phyloP scores from a whole-genome alignment of 257 asterid genomes.

The Osmanthus fragrans region DNA sequence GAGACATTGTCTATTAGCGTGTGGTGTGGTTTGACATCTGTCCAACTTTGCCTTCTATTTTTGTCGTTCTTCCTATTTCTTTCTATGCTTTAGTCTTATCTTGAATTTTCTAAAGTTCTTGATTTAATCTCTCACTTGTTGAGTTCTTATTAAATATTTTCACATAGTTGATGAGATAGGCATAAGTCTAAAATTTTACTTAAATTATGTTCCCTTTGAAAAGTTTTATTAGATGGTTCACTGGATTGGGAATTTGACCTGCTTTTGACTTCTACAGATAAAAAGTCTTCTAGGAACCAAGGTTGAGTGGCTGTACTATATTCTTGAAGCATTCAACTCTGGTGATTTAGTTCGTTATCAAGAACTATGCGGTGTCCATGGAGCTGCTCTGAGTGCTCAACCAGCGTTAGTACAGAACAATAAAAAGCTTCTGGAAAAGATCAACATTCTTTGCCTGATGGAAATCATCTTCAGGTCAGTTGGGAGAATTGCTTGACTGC shows the following conservation, averaged over 20 bases:
- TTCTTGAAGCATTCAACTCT: conserved; percentile 87
- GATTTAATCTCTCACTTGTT: neutral
- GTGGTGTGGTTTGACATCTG: neutral
- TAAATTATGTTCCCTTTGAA: neutral
- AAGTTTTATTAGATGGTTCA: neutral
- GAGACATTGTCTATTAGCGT: neutral
- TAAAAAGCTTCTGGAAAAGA: conserved; percentile 89
- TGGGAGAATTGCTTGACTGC: neutral
- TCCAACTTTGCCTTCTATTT: neutral
- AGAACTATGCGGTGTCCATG: conserved; percentile 78
- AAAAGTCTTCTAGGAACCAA: conserved; percentile 81
- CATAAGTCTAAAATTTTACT: neutral
- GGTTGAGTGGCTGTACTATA: conserved; percentile 91
- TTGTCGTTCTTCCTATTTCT: neutral
- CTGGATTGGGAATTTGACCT: conserved; percentile 2
- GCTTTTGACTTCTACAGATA: conserved; percentile 46
- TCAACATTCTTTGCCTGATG: conserved; percentile 96
- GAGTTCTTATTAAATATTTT: neutral
- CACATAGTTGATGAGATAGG: neutral
- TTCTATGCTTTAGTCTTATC: neutral
- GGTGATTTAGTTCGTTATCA: conserved; percentile 88
- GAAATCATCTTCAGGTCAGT: conserved; percentile 88
- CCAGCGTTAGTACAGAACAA: conserved; percentile 91
- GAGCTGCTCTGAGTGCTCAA: conserved; percentile 79
- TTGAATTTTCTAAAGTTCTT: neutral